Evolutionary conservation across 345 rosid genomes (phyloP).

Genomic region (Erucastrum elatum): DNA sequence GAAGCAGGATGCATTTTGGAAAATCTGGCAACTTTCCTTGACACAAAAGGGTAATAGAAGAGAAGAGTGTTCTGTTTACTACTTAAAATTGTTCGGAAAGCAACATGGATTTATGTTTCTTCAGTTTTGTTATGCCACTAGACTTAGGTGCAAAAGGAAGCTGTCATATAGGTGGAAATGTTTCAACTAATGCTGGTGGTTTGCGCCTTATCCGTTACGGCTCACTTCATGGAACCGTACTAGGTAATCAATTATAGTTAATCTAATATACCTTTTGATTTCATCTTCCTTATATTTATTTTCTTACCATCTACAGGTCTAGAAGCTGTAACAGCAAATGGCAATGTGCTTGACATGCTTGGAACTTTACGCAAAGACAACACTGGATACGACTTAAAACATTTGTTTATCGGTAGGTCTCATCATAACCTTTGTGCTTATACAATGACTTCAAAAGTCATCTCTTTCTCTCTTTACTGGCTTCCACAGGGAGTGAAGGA

Average conservation of each 20-base stretch:
- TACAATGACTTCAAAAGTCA: background rate
- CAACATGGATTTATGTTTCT: constrained; percentile 45
- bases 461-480: background rate
- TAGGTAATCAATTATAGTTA: constrained; percentile 53
- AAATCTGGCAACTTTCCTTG: constrained; percentile 76
- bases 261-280: background rate
- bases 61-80: background rate
- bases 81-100: background rate
- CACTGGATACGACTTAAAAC: constrained; percentile 95
- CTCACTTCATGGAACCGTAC: constrained; percentile 86
- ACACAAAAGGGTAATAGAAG: constrained; percentile 63
- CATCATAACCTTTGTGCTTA: background rate
- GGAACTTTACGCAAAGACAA: constrained; percentile 94
- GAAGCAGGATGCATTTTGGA: constrained; percentile 99
- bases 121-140: constrained; percentile 98
- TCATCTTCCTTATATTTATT: background rate
- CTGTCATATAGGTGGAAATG: constrained; percentile 99
- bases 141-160: constrained; percentile 99
- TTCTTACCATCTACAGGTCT: constrained; percentile 52
- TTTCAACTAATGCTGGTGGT: constrained; percentile 99
- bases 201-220: constrained; percentile 95
- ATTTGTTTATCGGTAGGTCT: constrained; percentile 78
- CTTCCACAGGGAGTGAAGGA: constrained; percentile 79
- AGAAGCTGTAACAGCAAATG: constrained; percentile 91
- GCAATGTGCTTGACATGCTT: constrained; percentile 89